phyloP scores from a whole-genome alignment of 116 monocot genomes.

The Trichopus zeylanicus region DNA sequence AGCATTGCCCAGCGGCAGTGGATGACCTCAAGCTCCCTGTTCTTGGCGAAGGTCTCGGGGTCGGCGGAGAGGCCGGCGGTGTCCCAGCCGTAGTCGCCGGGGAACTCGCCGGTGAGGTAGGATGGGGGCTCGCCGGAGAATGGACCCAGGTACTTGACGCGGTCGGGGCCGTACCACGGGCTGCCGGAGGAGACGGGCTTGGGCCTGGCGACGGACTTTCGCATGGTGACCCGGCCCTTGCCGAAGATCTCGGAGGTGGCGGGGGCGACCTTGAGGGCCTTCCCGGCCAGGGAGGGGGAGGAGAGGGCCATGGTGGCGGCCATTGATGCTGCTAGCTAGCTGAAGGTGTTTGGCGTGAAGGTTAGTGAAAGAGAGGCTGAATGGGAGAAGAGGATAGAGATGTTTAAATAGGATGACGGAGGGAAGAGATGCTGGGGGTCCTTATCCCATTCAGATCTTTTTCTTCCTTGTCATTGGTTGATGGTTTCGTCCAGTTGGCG shows the following conservation, averaged over 20 bases:
- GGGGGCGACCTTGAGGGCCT: slow-evolving; percentile 14
- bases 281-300: slow-evolving; percentile 21
- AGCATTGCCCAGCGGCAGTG: slow-evolving; percentile 68
- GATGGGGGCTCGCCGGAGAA: slow-evolving; percentile 43
- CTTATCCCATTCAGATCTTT: not conserved
- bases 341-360: not conserved
- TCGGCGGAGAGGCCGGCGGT: slow-evolving; percentile 46
- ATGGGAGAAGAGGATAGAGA: not conserved
- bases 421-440: not conserved
- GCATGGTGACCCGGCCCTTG: slow-evolving; percentile 17
- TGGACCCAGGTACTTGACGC: slow-evolving; percentile 54
- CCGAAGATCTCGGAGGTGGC: slow-evolving; percentile 7
- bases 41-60: slow-evolving; percentile 67
- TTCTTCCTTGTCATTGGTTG: not conserved
- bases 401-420: not conserved
- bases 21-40: slow-evolving; percentile 63
- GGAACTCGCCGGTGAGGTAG: slow-evolving; percentile 46
- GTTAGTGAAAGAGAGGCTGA: not conserved
- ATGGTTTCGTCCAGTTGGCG: not conserved
- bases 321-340: slow-evolving; percentile 1
- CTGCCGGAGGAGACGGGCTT: slow-evolving; percentile 30
- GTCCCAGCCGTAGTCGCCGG: slow-evolving; percentile 51
- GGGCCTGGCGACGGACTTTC: slow-evolving; percentile 16
- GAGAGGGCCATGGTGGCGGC: slow-evolving; percentile 26
- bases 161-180: slow-evolving; percentile 62